Base-by-base conservation (phyloP, 2,329 filamentous ascomycete genomes). In the Fusarium lyarnte region DNA sequence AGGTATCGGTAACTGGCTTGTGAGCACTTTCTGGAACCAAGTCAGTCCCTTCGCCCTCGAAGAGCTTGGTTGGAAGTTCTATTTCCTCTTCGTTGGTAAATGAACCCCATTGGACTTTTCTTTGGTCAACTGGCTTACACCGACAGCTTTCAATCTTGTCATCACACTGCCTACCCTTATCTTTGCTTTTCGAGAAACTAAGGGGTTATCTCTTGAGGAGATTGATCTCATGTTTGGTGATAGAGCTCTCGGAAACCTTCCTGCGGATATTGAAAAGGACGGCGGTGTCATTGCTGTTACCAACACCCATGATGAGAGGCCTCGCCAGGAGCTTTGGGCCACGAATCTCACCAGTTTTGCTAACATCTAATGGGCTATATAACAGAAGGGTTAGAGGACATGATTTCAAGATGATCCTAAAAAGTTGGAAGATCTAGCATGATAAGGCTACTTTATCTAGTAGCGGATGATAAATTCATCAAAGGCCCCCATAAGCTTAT, bases 141-240 rank as follows among this genome's bases (percentile, higher is more conserved):
- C 9, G 13, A 27, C 33, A 77, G 75, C 80, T 47, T 80, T 80
- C 66, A 82, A 83, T 68, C 66, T 79, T 29, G 61, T 75, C 33
- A 73, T 81, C 55, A 76, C 75, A 9, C 79, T 85, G 13, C 84
- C 83, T 1, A 80, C 83, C 54, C 81, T 86, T 10, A 84, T 82
- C 68, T 81, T 84, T 62, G 79, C 87, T 60, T 89, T 89, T 77
- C 85, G 82, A 41, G 86, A 88, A 79, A 88, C 87, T 1, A 87
- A 86, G 74, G 83, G 86, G 14, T 39, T 78, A 33, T 80, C 79
- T 27, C 76, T 90, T 0, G 88, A 91, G 74, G 88, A 89, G 71
- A 89, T 90, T 64, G 87, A 84, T 58, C 74, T 84, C 61, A 79
- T 84, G 69, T 86, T 86, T 76, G 87, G 86, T 1, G 87, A 87